A percentile compares a stretch with the other conserved stretches of the same genome.
Conservation (phyloP, 805 yeast genomes). For the Schizosaccharomyces osmophilus region DNA sequence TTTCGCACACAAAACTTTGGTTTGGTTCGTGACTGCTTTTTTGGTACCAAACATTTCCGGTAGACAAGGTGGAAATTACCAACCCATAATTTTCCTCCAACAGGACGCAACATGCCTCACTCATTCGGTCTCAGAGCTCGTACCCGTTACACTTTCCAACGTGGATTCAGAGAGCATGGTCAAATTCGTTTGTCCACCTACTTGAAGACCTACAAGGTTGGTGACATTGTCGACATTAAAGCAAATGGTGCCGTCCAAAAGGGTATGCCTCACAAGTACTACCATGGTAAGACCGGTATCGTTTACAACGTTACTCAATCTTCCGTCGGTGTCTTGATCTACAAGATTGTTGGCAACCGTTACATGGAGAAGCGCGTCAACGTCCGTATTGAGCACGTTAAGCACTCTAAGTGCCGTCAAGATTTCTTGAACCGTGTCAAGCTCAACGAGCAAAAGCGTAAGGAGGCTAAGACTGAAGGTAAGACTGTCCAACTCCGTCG, state of each 20-base stretch:
- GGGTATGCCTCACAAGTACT: constrained; percentile 99
- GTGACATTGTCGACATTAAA: constrained; percentile 97
- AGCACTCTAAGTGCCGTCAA: constrained; percentile 98
- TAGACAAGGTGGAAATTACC: neutral
- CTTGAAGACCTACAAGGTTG: constrained; percentile 94
- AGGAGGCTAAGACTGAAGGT: constrained; percentile 89
- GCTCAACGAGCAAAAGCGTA: constrained; percentile 78
- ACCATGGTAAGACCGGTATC: constrained; percentile 99
- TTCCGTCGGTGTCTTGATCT: constrained; percentile 90
- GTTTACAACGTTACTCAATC: constrained; percentile 96
- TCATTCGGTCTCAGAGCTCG: constrained; percentile 75
- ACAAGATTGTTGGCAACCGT: constrained; percentile 98
- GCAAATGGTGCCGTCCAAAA: constrained; percentile 98
- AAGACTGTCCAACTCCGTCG: constrained; percentile 80
- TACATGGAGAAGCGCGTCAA: constrained; percentile 96
- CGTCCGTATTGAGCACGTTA: constrained; percentile 95
- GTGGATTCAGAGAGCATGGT: constrained; percentile 42
- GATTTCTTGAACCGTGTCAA: constrained; percentile 97
- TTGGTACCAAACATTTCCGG: neutral
- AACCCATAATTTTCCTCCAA: neutral
- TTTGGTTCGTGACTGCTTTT: neutral
- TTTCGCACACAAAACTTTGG: neutral
- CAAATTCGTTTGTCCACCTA: constrained; percentile 63
- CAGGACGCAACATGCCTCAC: constrained; percentile 3
- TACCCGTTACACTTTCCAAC: constrained; percentile 92